Evolutionary conservation across 768 basidiomycete genomes (phyloP).

Genomic region (Russula ochroleuca): DNA sequence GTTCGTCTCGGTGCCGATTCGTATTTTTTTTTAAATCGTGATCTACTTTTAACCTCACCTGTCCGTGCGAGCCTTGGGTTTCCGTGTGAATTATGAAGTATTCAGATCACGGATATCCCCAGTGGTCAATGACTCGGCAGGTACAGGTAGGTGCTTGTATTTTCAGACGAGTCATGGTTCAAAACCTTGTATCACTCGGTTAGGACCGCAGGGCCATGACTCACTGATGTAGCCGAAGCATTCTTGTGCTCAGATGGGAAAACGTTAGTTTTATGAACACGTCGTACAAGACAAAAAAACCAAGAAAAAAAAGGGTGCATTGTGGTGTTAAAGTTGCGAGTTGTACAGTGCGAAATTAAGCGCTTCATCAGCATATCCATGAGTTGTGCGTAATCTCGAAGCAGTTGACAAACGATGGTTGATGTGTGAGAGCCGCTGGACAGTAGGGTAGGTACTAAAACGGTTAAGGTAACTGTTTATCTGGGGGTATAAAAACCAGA

Average conservation of each 20-base stretch:
- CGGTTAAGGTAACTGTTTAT: conserved; percentile 1
- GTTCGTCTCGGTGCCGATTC: not conserved
- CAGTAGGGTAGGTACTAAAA: not conserved
- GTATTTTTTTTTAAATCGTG: not conserved
- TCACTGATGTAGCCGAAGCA: too few relatives aligned
- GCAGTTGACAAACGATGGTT: not conserved
- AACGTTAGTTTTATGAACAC: not conserved
- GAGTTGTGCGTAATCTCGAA: not conserved
- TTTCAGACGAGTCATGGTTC: too few relatives aligned
- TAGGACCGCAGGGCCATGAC: too few relatives aligned
- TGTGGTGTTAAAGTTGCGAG: not conserved
- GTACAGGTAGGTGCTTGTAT: too few relatives aligned
- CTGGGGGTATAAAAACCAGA: conserved; percentile 11
- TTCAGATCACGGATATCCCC: not conserved
- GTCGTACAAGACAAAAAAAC: not conserved
- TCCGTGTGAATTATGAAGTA: not conserved
- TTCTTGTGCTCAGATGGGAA: too few relatives aligned
- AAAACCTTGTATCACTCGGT: too few relatives aligned
- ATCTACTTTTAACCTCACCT: not conserved
- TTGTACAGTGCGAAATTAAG: not conserved
- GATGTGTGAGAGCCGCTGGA: conserved; percentile 2
- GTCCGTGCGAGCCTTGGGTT: not conserved
- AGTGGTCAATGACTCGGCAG: too few relatives aligned
- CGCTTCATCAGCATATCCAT: conserved; percentile 4
- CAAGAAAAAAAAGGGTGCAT: not conserved